Percentiles rank a stretch among this genome's conserved stretches.
These are phyloP conservation scores for Kluyveromyces wickerhamii DNA, from an alignment of 805 yeast species.

Conservation along the genomic window DNA sequence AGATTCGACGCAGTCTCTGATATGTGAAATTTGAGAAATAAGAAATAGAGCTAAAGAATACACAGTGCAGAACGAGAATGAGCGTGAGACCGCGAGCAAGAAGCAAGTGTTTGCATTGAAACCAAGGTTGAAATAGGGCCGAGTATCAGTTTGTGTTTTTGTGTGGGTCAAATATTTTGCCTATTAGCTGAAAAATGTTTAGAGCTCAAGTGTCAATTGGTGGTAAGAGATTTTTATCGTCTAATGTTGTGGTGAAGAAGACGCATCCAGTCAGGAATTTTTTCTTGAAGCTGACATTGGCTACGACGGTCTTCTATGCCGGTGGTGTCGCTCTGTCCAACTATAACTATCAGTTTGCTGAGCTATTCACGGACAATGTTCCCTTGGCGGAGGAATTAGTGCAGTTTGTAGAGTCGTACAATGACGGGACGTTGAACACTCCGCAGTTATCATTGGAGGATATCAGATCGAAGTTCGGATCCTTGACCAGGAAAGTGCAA, in stretches of 20 bases:
- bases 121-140: too few species aligned
- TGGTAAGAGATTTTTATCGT: constrained; percentile 3
- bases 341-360: constrained; percentile 51
- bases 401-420: constrained; percentile 38
- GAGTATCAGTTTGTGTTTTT: too few species aligned
- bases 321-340: constrained; percentile 54
- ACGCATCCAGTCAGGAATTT: constrained; percentile 27
- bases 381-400: constrained; percentile 56
- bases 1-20: too few species aligned
- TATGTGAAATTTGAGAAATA: too few species aligned
- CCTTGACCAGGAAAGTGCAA: constrained; percentile 11
- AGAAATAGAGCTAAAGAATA: too few species aligned
- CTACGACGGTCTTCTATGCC: constrained; percentile 38
- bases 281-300: constrained; percentile 25
- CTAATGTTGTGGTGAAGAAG: constrained; percentile 10
- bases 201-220: neutral
- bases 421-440: constrained; percentile 14
- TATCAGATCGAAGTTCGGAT: constrained; percentile 19
- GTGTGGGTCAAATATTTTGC: too few species aligned
- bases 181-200: too few species aligned
- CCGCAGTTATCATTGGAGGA: constrained; percentile 18
- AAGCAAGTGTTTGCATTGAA: too few species aligned
- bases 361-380: constrained; percentile 51
- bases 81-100: too few species aligned
- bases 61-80: too few species aligned